Evolutionary conservation across 306 rosid genomes (phyloP), one percentile per base, ranked within the genome.

Genomic region (Boehmeria nivea): DNA sequence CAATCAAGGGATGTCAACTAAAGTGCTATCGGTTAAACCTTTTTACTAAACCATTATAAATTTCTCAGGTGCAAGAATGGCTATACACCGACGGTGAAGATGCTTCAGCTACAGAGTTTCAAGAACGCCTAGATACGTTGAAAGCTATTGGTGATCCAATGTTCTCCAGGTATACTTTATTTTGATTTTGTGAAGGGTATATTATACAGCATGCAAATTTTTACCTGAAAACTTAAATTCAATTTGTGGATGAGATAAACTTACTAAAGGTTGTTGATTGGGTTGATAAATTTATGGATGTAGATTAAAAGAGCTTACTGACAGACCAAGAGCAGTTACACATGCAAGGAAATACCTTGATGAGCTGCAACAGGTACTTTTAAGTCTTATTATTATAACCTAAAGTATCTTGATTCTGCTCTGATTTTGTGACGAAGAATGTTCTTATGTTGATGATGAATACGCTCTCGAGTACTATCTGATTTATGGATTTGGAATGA

Each of bases 41-140:
- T 76, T 60, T 40, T 40, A 69, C 57, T 53, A 24, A n/a, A 54
- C 59, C 53, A 45, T 51, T 25, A 67, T 61, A 37, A 45, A 57
- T 64, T 52, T 62, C 65, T 64, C 67, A 91, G 99, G 95, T 78
- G 46, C 99, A 91, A 84, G 99, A 91, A 23, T 91, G 99, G 99
- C 80, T 91, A 39, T 91, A 91, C 57, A 87, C 75, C 6, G 99
- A 91, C 54, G 99, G 99, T 47, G 99, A 91, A 83, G 95, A 91
- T 75, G 99, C 99, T 65, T 72, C 77, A 43, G 96, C 99, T 21
- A 19, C 76, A 12, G 96, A 91, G 85, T 91, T 91, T 72, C 71
- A 87, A 74, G 82, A 78, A 64, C 87, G 55, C 54, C 72, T 87
- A 24, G 80, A 87, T 78, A 62, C 57, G 81, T 73, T 91, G 69